A percentile compares a stretch with the other conserved stretches of the same genome.
These are phyloP conservation scores for Kwoniella sp. DNA, from an alignment of 768 basidiomycete genomes.

Conservation along the genomic window DNA sequence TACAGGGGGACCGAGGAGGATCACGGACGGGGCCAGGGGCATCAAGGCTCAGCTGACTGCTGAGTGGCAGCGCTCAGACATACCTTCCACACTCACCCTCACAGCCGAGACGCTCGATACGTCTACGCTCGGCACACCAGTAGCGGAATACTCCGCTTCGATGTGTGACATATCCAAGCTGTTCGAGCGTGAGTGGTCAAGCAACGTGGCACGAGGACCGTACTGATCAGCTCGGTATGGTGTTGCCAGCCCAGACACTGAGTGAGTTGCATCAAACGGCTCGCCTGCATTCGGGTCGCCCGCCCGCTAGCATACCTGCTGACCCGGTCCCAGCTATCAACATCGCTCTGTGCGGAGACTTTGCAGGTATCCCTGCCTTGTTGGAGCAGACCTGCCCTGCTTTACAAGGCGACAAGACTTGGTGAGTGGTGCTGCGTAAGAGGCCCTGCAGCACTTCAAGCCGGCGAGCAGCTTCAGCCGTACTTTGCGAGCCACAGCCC, in stretches of 20 bases:
- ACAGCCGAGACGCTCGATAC: slow-evolving; percentile 54
- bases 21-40: too few relatives aligned
- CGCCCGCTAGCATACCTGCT: neutral
- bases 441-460: too few relatives aligned
- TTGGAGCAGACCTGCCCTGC: slow-evolving; percentile 53
- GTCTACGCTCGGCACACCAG: slow-evolving; percentile 58
- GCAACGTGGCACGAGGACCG: slow-evolving; percentile 1
- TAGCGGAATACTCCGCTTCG: slow-evolving; percentile 63
- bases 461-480: too few relatives aligned
- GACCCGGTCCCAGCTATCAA: slow-evolving; percentile 51
- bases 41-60: too few relatives aligned
- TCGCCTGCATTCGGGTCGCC: neutral
- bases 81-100: slow-evolving; percentile 52
- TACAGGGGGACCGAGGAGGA: too few relatives aligned
- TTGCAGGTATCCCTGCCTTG: slow-evolving; percentile 57
- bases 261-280: slow-evolving; percentile 2
- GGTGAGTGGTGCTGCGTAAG: slow-evolving; percentile 12
- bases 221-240: too few relatives aligned
- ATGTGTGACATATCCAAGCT: slow-evolving; percentile 55
- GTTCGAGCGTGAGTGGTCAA: slow-evolving; percentile 44
- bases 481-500: too few relatives aligned
- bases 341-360: slow-evolving; percentile 61
- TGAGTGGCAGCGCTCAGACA: slow-evolving; percentile 32
- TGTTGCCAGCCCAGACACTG: slow-evolving; percentile 4
- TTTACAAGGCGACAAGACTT: slow-evolving; percentile 55